phyloP scores from a whole-genome alignment of 2,329 filamentous ascomycete genomes.

The Botrytis pseudocinerea region DNA sequence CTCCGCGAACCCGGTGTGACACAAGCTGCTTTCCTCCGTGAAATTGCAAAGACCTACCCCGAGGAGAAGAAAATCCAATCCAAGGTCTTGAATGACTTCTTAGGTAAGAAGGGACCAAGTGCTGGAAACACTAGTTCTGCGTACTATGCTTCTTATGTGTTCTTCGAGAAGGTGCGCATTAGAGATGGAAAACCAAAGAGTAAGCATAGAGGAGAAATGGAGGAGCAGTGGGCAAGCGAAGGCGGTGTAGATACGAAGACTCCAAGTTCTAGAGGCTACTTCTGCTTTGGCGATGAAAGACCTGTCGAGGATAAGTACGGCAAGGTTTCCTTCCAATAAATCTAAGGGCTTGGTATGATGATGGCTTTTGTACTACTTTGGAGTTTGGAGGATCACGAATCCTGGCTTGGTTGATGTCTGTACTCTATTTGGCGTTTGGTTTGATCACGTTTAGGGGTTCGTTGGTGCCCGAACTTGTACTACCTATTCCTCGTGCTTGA shows the following conservation, averaged over 20 bases:
- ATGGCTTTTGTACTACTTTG: not conserved
- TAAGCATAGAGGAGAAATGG: constrained; percentile 54
- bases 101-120: constrained; percentile 50
- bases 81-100: constrained; percentile 51
- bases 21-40: constrained; percentile 53
- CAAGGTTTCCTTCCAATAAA: constrained; percentile 6
- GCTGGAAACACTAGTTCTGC: constrained; percentile 51
- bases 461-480: not conserved
- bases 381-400: not conserved
- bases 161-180: constrained; percentile 59
- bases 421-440: not conserved
- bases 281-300: not conserved
- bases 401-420: not conserved
- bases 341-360: not conserved
- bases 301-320: constrained; percentile 27
- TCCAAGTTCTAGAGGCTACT: not conserved
- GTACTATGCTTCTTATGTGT: constrained; percentile 58
- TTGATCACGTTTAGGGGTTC: not conserved
- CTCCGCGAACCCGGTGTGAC: constrained; percentile 51
- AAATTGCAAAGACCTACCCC: constrained; percentile 47
- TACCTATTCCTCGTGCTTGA: not conserved
- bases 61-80: constrained; percentile 45
- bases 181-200: constrained; percentile 53
- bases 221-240: constrained; percentile 36
- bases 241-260: constrained; percentile 16